A percentile compares a stretch with the other conserved stretches of the same genome.
Evolutionary conservation across 169 alveolate species (phyloP).

Genomic region (Plasmodium chabaudi): DNA sequence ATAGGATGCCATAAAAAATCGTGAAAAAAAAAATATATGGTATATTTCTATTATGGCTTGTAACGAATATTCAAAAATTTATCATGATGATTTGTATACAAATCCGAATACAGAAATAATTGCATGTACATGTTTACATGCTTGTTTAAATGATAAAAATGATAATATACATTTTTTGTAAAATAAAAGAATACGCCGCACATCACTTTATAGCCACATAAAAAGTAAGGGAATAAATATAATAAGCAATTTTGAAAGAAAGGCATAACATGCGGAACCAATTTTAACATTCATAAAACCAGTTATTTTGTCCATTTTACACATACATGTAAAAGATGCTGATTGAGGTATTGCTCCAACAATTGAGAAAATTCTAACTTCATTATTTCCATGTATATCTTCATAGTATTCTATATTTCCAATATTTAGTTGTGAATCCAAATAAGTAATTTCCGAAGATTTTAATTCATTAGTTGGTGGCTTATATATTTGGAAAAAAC

Average conservation of each 20-base stretch:
- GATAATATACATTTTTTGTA: too few relatives aligned
- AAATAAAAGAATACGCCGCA: too few relatives aligned
- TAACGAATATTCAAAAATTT: too few relatives aligned
- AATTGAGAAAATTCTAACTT: conserved; percentile 24
- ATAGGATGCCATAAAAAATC: too few relatives aligned
- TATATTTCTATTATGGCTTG: too few relatives aligned
- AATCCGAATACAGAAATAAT: too few relatives aligned
- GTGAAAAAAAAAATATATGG: too few relatives aligned
- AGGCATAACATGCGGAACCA: conserved; percentile 46
- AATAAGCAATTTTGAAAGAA: conserved; percentile 32
- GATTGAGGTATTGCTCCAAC: conserved; percentile 53
- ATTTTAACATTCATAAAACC: conserved; percentile 42
- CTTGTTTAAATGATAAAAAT: too few relatives aligned
- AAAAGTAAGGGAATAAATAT: conserved; percentile 13
- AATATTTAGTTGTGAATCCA: conserved; percentile 56
- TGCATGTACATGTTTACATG: too few relatives aligned
- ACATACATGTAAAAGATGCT: conserved; percentile 42
- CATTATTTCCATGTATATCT: conserved; percentile 20
- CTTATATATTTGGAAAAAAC: conserved; percentile 61
- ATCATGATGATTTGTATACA: too few relatives aligned
- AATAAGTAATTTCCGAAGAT: conserved; percentile 41
- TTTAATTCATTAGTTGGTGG: conserved; percentile 14
- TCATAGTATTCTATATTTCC: conserved; percentile 67
- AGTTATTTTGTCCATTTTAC: conserved; percentile 47
- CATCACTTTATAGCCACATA: too few relatives aligned